phyloP scores from a whole-genome alignment of 2,329 filamentous ascomycete species.

The Cladosporium sp. region DNA sequence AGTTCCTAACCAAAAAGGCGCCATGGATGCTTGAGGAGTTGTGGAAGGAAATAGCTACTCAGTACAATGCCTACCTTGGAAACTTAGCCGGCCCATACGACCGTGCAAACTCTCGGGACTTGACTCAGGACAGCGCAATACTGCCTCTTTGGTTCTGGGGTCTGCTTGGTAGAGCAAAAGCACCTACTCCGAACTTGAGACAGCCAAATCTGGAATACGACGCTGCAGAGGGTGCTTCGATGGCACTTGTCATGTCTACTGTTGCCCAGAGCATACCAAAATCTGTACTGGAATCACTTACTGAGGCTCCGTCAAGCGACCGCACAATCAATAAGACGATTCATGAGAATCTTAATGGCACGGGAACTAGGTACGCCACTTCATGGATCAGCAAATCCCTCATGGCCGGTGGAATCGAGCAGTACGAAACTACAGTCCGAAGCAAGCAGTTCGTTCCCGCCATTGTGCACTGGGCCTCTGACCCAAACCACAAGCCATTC shows the following conservation, averaged over 20 bases:
- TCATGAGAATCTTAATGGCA: not conserved
- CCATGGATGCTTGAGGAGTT: not conserved
- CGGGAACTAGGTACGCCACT: not conserved
- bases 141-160: not conserved
- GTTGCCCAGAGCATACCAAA: not conserved
- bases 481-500: not conserved
- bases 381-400: constrained; percentile 5
- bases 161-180: not conserved
- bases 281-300: not conserved
- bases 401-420: constrained; percentile 9
- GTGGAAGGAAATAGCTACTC: not conserved
- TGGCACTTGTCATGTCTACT: not conserved
- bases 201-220: not conserved
- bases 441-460: constrained; percentile 10
- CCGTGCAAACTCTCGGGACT: not conserved
- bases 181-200: not conserved
- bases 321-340: not conserved
- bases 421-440: constrained; percentile 2
- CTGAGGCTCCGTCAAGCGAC: not conserved
- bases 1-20: not conserved
- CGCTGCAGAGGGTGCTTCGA: not conserved
- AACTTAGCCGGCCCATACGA: not conserved
- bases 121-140: not conserved
- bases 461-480: constrained; percentile 8
- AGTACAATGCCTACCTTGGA: not conserved